Conservation (phyloP, 2,329 filamentous ascomycete genomes). For the Ophiostoma pallidulum region DNA sequence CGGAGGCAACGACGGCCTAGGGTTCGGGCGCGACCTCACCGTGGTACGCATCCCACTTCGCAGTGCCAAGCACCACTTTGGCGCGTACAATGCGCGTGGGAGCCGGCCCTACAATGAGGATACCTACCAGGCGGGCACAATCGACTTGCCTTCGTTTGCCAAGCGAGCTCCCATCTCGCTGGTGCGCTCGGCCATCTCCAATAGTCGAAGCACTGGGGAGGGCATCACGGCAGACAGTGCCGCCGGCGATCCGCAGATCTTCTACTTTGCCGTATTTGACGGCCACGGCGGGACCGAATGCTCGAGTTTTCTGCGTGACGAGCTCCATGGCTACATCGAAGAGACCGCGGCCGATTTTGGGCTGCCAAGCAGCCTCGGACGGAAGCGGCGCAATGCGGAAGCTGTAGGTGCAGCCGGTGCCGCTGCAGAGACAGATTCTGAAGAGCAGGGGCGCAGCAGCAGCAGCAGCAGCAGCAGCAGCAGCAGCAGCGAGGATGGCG, state of each 20-base stretch:
- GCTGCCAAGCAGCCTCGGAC: conserved; percentile 63
- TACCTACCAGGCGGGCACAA: conserved; percentile 84
- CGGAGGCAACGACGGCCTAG: conserved; percentile 27
- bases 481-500: background rate
- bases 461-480: background rate
- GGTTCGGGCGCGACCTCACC: conserved; percentile 61
- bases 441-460: background rate
- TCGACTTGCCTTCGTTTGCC: conserved; percentile 86
- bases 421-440: background rate
- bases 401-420: background rate
- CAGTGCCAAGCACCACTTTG: conserved; percentile 94
- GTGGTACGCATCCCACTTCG: conserved; percentile 90
- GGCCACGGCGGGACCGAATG: conserved; percentile 89
- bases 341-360: conserved; percentile 67
- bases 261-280: conserved; percentile 96
- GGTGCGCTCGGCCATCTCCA: conserved; percentile 34
- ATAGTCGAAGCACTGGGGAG: conserved; percentile 44
- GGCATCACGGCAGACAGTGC: conserved; percentile 64
- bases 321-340: conserved; percentile 83
- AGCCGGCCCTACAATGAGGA: conserved; percentile 89
- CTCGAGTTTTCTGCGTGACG: conserved; percentile 73
- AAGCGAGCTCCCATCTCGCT: conserved; percentile 63
- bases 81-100: conserved; percentile 67
- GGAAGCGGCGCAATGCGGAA: conserved; percentile 22
- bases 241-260: conserved; percentile 80